Base-by-base conservation (phyloP, 208 protist species). In the Phytomonas francai region DNA sequence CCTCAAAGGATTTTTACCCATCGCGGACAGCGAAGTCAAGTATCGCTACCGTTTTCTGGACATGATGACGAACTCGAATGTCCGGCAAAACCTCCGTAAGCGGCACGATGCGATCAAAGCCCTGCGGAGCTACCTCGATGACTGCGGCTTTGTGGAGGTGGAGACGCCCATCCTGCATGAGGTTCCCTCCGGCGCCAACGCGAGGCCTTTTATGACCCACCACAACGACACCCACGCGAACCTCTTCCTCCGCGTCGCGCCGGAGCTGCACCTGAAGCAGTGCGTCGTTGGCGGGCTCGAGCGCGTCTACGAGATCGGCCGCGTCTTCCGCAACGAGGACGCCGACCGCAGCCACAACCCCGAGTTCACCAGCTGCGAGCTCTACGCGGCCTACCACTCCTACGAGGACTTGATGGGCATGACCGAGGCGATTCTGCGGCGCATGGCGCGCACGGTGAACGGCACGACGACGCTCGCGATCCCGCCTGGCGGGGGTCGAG, bases 281-380 rank as follows among this genome's bases (percentile, higher is more conserved):
- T 92, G 96, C 57, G 81, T 98, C 59, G 91, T 98, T 36, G 97
- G 93, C 27, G 97, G 97, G 30, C 77, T 98, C 66, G 89, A 98
- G 61, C 79, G 89, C 19, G 95, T 98, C 4, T 98, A 97, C 78
- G 97, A 98, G 80, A 89, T 98, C 60, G 94, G 96, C 54, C 91
- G 84, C 39, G 85, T 97, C 8, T 98, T 98, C 74, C 84, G 95
- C 45, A 98, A 98, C 78, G 95, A 98, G 80, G 87, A 87, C 69
- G 85, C 92, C n/a, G 95, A 98, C 78, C 68, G 83, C 56, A 97
- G 84, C 71, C 97, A 98, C 80, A 98, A 97, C 68, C 97, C 97
- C 22, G 97, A 98, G 79, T 98, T 98, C 78, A 98, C 97, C 30
- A 95, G 85, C 29, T 93, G 91, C 71, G 97, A 98, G 74, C 85